Conservation (phyloP, 2,329 filamentous ascomycete species). For the Aspergillus thermomutatus region DNA sequence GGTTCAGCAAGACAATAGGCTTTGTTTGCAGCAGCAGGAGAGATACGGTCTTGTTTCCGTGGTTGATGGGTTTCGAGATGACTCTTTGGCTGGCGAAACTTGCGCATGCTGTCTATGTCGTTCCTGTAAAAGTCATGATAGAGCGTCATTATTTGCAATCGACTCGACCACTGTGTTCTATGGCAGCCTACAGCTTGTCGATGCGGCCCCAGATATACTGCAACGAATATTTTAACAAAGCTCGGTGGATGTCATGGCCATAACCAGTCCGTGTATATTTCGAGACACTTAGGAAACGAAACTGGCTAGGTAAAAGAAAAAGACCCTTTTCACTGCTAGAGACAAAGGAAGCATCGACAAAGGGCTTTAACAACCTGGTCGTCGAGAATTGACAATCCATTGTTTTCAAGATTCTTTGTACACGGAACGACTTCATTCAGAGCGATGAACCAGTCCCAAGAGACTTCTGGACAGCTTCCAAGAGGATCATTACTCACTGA, state of each 20-base stretch:
- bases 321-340: no score
- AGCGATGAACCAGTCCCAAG: neutral
- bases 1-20: neutral
- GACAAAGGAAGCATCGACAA: no score
- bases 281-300: no score
- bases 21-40: neutral
- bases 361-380: no score
- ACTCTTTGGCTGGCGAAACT: neutral
- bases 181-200: neutral
- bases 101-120: no score
- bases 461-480: neutral
- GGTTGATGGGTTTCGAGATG: neutral
- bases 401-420: neutral
- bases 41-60: neutral
- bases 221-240: no score
- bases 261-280: no score
- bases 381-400: neutral
- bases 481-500: neutral
- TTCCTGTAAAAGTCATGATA: neutral
- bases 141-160: neutral
- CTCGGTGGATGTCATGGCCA: no score
- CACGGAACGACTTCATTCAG: neutral
- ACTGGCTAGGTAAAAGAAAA: no score
- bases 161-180: neutral
- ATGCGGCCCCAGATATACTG: neutral